A percentile compares a stretch with the other conserved stretches of the same genome.
phyloP scores from a whole-genome alignment of 2,329 filamentous ascomycete genomes.

The Ophiostoma tasmaniense region DNA sequence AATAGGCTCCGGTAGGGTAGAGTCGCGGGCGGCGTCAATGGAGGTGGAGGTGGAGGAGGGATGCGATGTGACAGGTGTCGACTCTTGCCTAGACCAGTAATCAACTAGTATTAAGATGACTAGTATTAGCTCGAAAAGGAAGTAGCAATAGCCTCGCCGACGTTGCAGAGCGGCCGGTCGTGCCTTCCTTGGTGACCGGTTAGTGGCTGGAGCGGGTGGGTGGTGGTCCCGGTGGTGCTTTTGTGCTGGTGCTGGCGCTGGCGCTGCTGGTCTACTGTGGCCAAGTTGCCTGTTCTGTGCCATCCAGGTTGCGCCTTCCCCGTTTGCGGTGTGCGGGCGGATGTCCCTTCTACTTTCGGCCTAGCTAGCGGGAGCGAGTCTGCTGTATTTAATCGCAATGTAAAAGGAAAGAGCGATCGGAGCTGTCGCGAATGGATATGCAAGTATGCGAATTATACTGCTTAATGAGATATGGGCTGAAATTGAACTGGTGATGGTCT shows the following conservation, averaged over 20 bases:
- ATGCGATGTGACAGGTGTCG: neutral
- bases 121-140: neutral
- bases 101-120: neutral
- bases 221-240: neutral
- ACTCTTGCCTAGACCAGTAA: neutral
- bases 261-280: neutral
- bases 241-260: neutral
- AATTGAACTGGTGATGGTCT: neutral
- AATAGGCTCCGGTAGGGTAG: neutral
- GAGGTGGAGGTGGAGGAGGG: neutral
- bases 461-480: neutral
- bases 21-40: neutral
- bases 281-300: neutral
- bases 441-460: neutral
- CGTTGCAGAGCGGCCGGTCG: constrained; percentile 5
- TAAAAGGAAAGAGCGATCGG: constrained; percentile 2
- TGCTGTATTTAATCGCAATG: neutral
- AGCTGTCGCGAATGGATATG: neutral
- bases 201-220: neutral
- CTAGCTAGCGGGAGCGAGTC: constrained; percentile 3
- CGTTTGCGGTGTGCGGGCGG: neutral
- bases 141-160: constrained; percentile 5
- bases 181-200: neutral
- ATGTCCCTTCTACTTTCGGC: constrained; percentile 14
- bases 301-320: neutral